Evolutionary conservation across 768 basidiomycete genomes (phyloP).

Genomic region (Dentipellis fragilis): DNA sequence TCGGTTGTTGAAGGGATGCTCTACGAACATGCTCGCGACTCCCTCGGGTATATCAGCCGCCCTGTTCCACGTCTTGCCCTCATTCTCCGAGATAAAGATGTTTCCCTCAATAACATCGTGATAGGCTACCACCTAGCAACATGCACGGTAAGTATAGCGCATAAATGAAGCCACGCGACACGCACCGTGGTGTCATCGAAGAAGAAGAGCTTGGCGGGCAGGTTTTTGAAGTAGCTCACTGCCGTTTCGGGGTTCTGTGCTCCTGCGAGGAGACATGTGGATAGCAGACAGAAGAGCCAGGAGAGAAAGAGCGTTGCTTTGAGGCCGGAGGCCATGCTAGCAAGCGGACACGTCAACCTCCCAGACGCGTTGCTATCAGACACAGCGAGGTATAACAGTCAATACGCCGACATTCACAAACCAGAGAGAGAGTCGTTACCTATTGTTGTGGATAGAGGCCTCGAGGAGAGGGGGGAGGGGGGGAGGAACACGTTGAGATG

Average conservation of each 20-base stretch:
- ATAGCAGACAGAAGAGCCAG: constrained; percentile 3
- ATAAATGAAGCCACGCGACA: constrained; percentile 4
- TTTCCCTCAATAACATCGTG: constrained; percentile 64
- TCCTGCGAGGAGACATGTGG: neutral
- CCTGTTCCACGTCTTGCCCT: constrained; percentile 64
- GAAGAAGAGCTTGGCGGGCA: constrained; percentile 75
- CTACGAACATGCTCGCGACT: constrained; percentile 60
- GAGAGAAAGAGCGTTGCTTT: neutral
- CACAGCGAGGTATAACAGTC: too few species aligned
- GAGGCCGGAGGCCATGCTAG: neutral
- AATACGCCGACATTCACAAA: too few species aligned
- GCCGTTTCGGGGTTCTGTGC: constrained; percentile 11
- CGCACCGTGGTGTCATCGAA: constrained; percentile 87
- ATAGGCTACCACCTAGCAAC: constrained; percentile 55
- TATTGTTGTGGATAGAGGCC: too few species aligned
- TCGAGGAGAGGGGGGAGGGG: too few species aligned
- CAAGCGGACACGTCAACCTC: constrained; percentile 1
- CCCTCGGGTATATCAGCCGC: constrained; percentile 46
- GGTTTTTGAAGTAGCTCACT: constrained; percentile 51
- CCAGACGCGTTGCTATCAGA: neutral
- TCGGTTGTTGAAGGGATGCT: constrained; percentile 78
- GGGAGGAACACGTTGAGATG: neutral
- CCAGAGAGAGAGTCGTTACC: too few species aligned
- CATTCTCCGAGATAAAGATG: constrained; percentile 74
- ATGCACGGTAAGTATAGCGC: neutral